phyloP scores from a whole-genome alignment of 2,329 filamentous ascomycete genomes.

The Ophiostoma ulmi region DNA sequence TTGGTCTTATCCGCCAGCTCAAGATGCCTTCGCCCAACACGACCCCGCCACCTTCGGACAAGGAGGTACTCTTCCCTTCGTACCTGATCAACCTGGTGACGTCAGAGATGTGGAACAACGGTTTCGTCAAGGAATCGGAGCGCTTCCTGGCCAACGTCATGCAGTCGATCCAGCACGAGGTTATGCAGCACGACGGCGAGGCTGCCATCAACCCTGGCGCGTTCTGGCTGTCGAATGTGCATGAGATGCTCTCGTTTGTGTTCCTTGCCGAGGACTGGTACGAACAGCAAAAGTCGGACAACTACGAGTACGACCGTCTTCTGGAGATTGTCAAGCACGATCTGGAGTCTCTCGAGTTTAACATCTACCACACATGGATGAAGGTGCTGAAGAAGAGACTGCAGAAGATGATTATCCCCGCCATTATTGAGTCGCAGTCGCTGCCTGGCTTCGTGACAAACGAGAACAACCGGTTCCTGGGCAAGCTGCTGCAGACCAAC shows the following conservation, averaged over 20 bases:
- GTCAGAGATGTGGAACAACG: constrained; percentile 99
- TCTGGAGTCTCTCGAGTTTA: constrained; percentile 95
- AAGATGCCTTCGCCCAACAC: constrained; percentile 89
- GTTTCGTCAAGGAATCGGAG: constrained; percentile 98
- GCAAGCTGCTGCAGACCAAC: constrained; percentile 88
- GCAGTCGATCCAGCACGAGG: constrained; percentile 98
- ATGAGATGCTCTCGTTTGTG: constrained; percentile 99
- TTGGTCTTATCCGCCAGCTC: constrained; percentile 91
- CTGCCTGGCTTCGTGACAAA: constrained; percentile 97
- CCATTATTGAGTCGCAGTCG: constrained; percentile 98
- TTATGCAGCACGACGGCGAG: constrained; percentile 97
- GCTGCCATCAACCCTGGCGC: constrained; percentile 95
- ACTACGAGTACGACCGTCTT: constrained; percentile 96
- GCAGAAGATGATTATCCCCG: constrained; percentile 98
- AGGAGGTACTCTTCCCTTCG: constrained; percentile 96
- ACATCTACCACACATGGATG: constrained; percentile 99
- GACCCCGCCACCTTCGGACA: constrained; percentile 87
- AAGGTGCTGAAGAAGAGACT: constrained; percentile 99
- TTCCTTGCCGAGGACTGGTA: constrained; percentile 99
- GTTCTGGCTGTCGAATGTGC: constrained; percentile 98
- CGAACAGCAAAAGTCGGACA: constrained; percentile 97
- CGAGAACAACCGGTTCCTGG: constrained; percentile 95
- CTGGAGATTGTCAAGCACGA: constrained; percentile 99
- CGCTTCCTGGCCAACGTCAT: constrained; percentile 98
- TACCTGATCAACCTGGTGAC: constrained; percentile 99